Percentiles rank a stretch among this genome's conserved stretches.
Conservation (phyloP, 345 rosid species). For the Euphorbia lathyris region DNA sequence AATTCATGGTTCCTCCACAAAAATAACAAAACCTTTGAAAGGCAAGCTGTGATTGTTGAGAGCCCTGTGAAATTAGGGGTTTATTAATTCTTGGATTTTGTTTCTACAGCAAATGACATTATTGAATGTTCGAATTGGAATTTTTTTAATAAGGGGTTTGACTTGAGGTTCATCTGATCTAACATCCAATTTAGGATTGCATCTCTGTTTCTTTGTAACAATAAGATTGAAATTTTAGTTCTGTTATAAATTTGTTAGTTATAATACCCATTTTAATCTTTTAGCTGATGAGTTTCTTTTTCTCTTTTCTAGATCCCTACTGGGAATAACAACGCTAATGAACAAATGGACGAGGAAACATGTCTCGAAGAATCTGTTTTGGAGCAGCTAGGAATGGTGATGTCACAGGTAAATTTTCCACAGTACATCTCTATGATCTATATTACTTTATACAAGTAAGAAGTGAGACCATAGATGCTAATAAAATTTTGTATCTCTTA, state of each 20-base stretch:
- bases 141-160: neutral
- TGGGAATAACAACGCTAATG: conserved; percentile 31
- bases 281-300: conserved; percentile 4
- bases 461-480: neutral
- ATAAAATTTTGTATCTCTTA: conserved; percentile 7
- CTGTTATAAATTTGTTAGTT: neutral
- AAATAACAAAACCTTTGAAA: too few relatives aligned
- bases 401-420: conserved; percentile 47
- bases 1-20: too few relatives aligned
- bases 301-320: conserved; percentile 29
- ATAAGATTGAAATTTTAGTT: neutral
- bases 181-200: neutral
- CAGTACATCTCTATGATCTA: too few relatives aligned
- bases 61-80: neutral
- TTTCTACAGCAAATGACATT: neutral
- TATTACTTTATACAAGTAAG: too few relatives aligned
- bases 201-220: neutral
- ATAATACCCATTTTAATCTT: neutral
- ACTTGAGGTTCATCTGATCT: neutral
- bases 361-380: conserved; percentile 60
- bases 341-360: conserved; percentile 25
- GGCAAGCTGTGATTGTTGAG: neutral
- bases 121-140: neutral
- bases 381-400: conserved; percentile 63
- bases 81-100: neutral